phyloP scores from a whole-genome alignment of 805 yeast species.

The Candida insectalens region DNA sequence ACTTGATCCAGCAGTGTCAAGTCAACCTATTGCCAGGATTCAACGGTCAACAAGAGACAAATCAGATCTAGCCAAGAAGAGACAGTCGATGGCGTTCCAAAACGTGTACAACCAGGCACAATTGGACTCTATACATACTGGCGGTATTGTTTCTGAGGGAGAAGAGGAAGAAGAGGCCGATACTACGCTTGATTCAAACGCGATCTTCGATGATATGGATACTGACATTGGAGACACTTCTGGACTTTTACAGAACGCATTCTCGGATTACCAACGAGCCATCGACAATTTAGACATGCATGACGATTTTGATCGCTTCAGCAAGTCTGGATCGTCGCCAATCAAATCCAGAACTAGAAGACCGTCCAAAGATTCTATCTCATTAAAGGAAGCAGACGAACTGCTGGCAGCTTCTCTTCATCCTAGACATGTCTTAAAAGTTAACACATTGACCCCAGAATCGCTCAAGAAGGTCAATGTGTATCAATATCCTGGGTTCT shows the following conservation, averaged over 20 bases:
- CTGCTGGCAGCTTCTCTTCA: background rate
- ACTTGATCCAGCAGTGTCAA: too few relatives aligned
- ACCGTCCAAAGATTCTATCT: background rate
- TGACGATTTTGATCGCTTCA: too few relatives aligned
- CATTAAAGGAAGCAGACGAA: background rate
- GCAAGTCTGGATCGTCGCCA: too few relatives aligned
- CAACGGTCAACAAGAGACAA: too few relatives aligned
- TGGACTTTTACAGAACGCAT: constrained; percentile 13
- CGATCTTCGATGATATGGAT: constrained; percentile 9
- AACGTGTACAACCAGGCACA: background rate
- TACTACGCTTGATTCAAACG: constrained; percentile 11
- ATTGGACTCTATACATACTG: background rate
- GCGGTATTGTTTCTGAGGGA: constrained; percentile 1
- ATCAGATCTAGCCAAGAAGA: too few relatives aligned
- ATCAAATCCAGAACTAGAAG: too few relatives aligned
- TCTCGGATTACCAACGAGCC: constrained; percentile 16
- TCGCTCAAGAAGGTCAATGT: constrained; percentile 6
- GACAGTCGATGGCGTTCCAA: constrained; percentile 4
- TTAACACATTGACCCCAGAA: background rate
- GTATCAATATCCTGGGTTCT: constrained; percentile 1
- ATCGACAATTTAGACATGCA: constrained; percentile 7
- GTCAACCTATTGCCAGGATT: too few relatives aligned
- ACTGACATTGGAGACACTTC: constrained; percentile 11
- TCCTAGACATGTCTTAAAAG: constrained; percentile 1
- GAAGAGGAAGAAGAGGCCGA: constrained; percentile 5